A percentile compares a stretch with the other conserved stretches of the same genome.
These are phyloP conservation scores for Sporisorium exsertum DNA, from an alignment of 1,284 basidiomycete species.

Conservation along the genomic window DNA sequence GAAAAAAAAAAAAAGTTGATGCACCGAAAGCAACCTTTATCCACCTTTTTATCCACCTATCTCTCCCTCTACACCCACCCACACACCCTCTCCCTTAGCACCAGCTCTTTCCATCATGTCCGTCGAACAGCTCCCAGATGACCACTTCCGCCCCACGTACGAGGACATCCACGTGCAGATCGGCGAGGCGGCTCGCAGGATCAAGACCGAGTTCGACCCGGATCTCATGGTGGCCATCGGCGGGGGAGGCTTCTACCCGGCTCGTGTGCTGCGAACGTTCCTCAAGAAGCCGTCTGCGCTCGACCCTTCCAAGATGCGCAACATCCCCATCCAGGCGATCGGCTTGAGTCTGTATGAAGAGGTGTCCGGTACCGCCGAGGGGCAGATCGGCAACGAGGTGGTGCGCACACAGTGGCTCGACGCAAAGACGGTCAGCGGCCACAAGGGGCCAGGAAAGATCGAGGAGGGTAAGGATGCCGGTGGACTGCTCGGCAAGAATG, in stretches of 20 bases:
- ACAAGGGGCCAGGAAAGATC: conserved; percentile 43
- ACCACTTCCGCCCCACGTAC: conserved; percentile 67
- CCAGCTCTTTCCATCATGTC: conserved; percentile 20
- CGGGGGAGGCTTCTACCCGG: conserved; percentile 68
- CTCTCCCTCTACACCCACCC: not conserved
- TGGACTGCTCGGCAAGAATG: conserved; percentile 68
- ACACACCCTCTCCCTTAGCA: not conserved
- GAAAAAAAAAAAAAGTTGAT: conserved; percentile 3
- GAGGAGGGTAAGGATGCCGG: conserved; percentile 62
- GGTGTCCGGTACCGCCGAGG: conserved; percentile 58
- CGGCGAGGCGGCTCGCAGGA: conserved; percentile 54
- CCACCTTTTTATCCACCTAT: not conserved
- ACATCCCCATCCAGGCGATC: conserved; percentile 69
- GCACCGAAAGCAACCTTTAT: not conserved
- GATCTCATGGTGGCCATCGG: conserved; percentile 67
- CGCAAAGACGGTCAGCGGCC: conserved; percentile 50
- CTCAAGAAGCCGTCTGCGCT: conserved; percentile 61
- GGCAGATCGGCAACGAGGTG: conserved; percentile 65
- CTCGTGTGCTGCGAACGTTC: conserved; percentile 67
- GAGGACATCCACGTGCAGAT: conserved; percentile 68
- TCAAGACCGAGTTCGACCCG: conserved; percentile 64
- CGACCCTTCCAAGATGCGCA: conserved; percentile 62
- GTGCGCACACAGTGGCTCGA: conserved; percentile 69
- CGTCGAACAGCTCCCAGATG: conserved; percentile 59
- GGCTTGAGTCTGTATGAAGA: conserved; percentile 68